Conservation (phyloP, 2,329 filamentous ascomycete genomes). For the Catunica adiposa region DNA sequence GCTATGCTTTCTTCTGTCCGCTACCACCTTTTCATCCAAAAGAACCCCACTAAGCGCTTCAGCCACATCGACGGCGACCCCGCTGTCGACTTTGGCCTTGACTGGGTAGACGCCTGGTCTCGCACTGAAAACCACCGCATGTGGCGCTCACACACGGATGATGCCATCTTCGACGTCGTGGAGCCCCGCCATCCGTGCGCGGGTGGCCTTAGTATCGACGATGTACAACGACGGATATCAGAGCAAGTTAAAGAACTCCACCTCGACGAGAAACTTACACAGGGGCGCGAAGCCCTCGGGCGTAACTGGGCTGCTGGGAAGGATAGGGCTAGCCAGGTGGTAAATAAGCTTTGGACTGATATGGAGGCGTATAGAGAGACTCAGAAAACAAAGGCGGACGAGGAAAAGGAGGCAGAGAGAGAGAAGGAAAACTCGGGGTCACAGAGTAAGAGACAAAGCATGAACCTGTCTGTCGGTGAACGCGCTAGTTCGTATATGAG, state of each 20-base stretch:
- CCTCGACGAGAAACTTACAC: slow-evolving; percentile 74
- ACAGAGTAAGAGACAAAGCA: slow-evolving; percentile 12
- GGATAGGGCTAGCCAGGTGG: slow-evolving; percentile 72
- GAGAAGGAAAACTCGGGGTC: slow-evolving; percentile 6
- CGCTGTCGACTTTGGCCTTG: slow-evolving; percentile 60
- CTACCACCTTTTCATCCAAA: slow-evolving; percentile 56
- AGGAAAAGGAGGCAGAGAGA: slow-evolving; percentile 23
- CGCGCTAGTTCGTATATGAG: slow-evolving; percentile 49
- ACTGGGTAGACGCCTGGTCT: slow-evolving; percentile 80
- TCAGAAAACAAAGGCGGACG: slow-evolving; percentile 26
- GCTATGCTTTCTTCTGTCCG: slow-evolving; percentile 78
- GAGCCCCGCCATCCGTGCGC: slow-evolving; percentile 88
- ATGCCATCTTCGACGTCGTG: slow-evolving; percentile 83
- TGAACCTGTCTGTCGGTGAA: slow-evolving; percentile 10
- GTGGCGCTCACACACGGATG: slow-evolving; percentile 66
- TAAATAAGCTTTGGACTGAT: slow-evolving; percentile 79
- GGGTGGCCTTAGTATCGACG: slow-evolving; percentile 81
- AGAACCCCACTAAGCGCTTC: slow-evolving; percentile 39
- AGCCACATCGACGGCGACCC: slow-evolving; percentile 67
- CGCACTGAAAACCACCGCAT: slow-evolving; percentile 82
- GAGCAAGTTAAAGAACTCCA: slow-evolving; percentile 90
- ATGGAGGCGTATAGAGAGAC: slow-evolving; percentile 49
- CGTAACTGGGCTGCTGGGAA: slow-evolving; percentile 76
- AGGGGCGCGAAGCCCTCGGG: slow-evolving; percentile 70
- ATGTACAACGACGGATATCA: slow-evolving; percentile 75